Evolutionary conservation across 495 filamentous ascomycete species (phyloP), one percentile per base, ranked within the genome.

Genomic region (Lophiotrema nucula): DNA sequence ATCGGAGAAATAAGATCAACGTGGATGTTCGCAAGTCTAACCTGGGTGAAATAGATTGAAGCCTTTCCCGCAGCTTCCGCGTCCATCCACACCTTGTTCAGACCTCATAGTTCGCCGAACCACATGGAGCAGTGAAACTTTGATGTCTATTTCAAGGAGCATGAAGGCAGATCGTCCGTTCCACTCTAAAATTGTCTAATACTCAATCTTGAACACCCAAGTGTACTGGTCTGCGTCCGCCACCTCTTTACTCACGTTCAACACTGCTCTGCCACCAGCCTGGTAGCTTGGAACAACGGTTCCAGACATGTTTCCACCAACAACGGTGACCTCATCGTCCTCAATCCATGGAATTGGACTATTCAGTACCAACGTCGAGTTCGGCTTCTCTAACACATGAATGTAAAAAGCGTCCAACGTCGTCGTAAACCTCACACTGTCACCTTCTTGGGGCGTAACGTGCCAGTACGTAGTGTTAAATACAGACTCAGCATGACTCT

Each of bases 401-500:
- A 83, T 71, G 58, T 82, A 83, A 43, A 83, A 82, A 0, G 81
- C 80, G 42, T 77, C 73, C 28, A 66, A 46, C 6, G 72, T 79
- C 59, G 76, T 73, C 22, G 80, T 82, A 52, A 82, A 83, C 22
- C 81, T 58, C 0, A 82, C 67, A 35, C 61, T 50, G 25, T 75
- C 67, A 0, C 68, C 71, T 33, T 78, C 77, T 52, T 80, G 69
- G 0, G 76, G 74, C 31, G 72, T 76, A 16, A 82, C 68, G 61
- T 79, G 78, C 78, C 80, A 83, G 54, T 82, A 83, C 11, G 77
- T 79, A 6, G 81, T 83, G 27, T 79, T 75, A 56, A 76, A 83
- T 15, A 83, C 72, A 1, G 78, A 78, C 55, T 83, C 80, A 2
- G 58, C 76, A 60, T 83, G 77, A 4, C 50, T 46, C 39, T 71